Evolutionary conservation across 345 rosid genomes (phyloP), one percentile per base, ranked within the genome.

Genomic region (Hevea brasiliensis): DNA sequence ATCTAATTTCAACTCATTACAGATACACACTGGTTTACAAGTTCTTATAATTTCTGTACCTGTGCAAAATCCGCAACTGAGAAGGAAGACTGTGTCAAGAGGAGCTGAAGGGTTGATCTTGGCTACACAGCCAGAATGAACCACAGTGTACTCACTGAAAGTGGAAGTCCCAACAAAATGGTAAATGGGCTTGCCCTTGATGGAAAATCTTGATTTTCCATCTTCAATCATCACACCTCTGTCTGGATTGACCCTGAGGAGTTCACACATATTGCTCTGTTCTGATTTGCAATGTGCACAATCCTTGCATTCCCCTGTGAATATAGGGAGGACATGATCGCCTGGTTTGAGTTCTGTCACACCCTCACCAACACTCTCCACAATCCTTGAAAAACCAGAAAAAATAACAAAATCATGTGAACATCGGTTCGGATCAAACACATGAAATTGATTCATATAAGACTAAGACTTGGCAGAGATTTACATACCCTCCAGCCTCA

Each of bases 131-230:
- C 84, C 83, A 75, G 56, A 79, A 61, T 84, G 84, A 18, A 75
- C 51, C 20, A 82, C 81, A 2, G 81, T 80, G 72, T 80, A 82
- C 21, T 85, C 85, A 14, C 84, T 85, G 12, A 82, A 78, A 6
- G 85, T 82, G 13, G 84, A 82, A 1, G 83, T 80, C 3, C 85
- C 86, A 70, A 85, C 78, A 59, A 82, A 85, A 65, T 82, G 84
- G 65, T 80, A 76, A 47, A 85, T 74, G 18, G 84, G 83, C 2
- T 82, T 58, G n/a, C 86, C 88, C 17, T 70, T 78, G 21, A 85
- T 74, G 2, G 84, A 82, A 57, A 82, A 85, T 44, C 86, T 80
- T 4, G 81, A 70, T 17, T 85, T 73, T 11, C 79, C 81, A 74
- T 85, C 88, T 37, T 57, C 55, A 5, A 78, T 66, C 86, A 82